phyloP scores from a whole-genome alignment of 1,284 basidiomycete species.

The Stygiomarasmius scandens region DNA sequence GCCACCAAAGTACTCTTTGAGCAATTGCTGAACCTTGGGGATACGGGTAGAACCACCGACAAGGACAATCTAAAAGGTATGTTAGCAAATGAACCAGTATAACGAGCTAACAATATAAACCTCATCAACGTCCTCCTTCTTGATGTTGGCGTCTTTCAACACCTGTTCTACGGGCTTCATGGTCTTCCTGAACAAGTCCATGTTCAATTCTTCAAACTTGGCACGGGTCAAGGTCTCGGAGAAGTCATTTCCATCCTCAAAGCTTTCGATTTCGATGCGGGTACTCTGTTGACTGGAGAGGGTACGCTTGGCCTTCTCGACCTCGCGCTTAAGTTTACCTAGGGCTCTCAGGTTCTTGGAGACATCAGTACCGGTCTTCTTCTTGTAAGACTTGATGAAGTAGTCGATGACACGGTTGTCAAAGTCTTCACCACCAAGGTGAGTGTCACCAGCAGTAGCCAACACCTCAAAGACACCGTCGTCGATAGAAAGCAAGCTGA shows the following conservation, averaged over 20 bases:
- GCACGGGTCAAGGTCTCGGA: constrained; percentile 96
- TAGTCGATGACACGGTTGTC: constrained; percentile 96
- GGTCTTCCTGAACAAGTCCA: constrained; percentile 98
- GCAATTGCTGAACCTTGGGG: constrained; percentile 95
- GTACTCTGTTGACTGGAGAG: constrained; percentile 89
- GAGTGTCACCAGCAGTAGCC: constrained; percentile 97
- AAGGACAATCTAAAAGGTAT: constrained; percentile 65
- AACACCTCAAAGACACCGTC: constrained; percentile 98
- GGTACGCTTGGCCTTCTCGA: constrained; percentile 99
- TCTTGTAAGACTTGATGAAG: constrained; percentile 93
- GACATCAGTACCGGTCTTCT: constrained; percentile 92
- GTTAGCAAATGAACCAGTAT: neutral
- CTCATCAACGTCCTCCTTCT: constrained; percentile 97
- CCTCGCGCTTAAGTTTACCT: constrained; percentile 97
- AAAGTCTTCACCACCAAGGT: constrained; percentile 99
- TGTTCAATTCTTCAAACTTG: constrained; percentile 99
- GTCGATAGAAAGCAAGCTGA: constrained; percentile 95
- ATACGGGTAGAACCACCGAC: constrained; percentile 99
- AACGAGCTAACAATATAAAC: constrained; percentile 40
- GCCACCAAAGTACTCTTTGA: constrained; percentile 90
- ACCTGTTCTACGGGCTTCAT: constrained; percentile 99
- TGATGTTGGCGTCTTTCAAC: constrained; percentile 95
- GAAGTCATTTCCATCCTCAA: constrained; percentile 96
- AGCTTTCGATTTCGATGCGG: constrained; percentile 88
- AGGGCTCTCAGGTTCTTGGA: constrained; percentile 86